These are phyloP conservation scores for Darksidea phi DNA, from an alignment of 495 filamentous ascomycete genomes.

Conservation along the genomic window DNA sequence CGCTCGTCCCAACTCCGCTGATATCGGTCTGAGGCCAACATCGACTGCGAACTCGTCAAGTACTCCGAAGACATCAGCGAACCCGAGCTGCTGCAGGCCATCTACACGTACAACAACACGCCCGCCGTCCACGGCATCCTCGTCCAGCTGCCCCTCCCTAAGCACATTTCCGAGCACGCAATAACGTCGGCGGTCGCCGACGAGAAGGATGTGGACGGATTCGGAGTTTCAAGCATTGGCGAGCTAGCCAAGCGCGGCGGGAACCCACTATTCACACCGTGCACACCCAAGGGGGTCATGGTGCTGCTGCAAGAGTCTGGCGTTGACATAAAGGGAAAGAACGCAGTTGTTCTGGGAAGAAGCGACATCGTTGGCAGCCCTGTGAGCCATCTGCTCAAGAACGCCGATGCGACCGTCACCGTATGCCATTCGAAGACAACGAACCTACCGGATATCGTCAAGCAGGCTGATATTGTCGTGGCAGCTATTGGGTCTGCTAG, in stretches of 20 bases:
- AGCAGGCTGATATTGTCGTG: constrained; percentile 83
- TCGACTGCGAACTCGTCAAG: constrained; percentile 79
- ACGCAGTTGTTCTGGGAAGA: constrained; percentile 89
- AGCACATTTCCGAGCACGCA: constrained; percentile 81
- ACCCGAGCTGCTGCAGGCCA: constrained; percentile 76
- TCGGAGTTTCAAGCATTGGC: constrained; percentile 88
- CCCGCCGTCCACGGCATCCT: constrained; percentile 85
- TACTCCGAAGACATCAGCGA: constrained; percentile 80
- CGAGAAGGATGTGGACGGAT: constrained; percentile 97
- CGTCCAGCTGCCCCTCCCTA: constrained; percentile 87
- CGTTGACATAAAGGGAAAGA: constrained; percentile 81
- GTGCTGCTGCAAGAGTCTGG: constrained; percentile 80
- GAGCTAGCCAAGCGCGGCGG: constrained; percentile 94
- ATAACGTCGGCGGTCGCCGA: constrained; percentile 87
- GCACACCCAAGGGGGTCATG: constrained; percentile 97
- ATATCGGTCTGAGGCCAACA: constrained; percentile 64
- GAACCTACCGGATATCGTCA: constrained; percentile 68
- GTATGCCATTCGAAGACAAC: constrained; percentile 88
- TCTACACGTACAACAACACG: constrained; percentile 83
- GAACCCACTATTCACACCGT: constrained; percentile 81
- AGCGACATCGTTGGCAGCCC: constrained; percentile 97
- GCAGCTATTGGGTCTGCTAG: constrained; percentile 85
- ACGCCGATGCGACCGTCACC: constrained; percentile 94
- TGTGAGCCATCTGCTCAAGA: constrained; percentile 90
- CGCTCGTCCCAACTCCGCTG: neutral